Percentiles rank a stretch among this genome's conserved stretches.
Conservation (phyloP, 2,329 filamentous ascomycete species). For the Colletotrichum endophyticum region DNA sequence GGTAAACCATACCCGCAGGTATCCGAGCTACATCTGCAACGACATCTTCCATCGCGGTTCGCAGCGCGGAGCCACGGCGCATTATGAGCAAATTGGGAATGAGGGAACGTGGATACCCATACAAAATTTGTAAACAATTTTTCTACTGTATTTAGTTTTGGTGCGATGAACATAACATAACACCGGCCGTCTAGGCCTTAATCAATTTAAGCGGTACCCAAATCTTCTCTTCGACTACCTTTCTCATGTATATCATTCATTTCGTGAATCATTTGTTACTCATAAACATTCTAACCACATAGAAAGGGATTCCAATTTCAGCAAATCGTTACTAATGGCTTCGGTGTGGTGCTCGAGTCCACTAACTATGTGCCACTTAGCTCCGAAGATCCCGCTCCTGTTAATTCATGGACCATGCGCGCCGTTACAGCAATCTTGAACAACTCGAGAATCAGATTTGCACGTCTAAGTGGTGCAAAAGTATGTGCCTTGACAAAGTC, state of each 20-base stretch:
- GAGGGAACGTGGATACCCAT: background rate
- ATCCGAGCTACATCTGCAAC: background rate
- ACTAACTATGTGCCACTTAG: background rate
- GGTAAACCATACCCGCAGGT: background rate
- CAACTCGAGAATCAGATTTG: too few relatives aligned
- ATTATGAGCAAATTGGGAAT: background rate
- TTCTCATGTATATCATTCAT: background rate
- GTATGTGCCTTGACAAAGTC: too few relatives aligned
- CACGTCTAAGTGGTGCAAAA: too few relatives aligned
- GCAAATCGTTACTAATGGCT: background rate
- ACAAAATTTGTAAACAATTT: background rate
- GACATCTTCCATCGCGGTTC: background rate
- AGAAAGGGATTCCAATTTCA: background rate
- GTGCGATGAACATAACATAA: background rate
- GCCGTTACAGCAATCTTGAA: too few relatives aligned
- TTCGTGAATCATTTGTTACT: background rate
- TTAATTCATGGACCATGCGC: background rate
- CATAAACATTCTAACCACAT: background rate
- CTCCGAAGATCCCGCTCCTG: background rate
- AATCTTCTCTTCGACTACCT: background rate
- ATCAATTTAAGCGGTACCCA: background rate
- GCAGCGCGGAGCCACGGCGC: background rate
- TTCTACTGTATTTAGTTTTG: background rate
- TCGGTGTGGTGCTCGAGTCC: background rate
- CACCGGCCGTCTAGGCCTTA: background rate